Conservation (phyloP, 805 yeast genomes). For the Spathaspora passalidarum region DNA sequence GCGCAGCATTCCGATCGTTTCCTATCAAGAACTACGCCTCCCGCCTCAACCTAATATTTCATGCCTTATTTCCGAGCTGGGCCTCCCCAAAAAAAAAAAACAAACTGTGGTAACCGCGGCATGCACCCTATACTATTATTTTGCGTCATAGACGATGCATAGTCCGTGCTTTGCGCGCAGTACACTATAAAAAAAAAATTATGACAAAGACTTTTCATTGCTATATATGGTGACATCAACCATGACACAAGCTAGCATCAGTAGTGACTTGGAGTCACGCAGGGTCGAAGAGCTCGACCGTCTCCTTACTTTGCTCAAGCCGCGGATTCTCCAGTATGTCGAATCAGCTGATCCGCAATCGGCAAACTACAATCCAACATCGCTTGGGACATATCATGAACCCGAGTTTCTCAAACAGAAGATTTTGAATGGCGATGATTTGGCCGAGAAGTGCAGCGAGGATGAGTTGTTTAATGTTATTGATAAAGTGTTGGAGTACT, state of each 20-base stretch:
- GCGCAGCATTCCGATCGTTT: too few species aligned
- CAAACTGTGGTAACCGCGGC: too few species aligned
- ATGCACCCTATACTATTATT: too few species aligned
- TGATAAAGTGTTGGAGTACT: slow-evolving; percentile 57
- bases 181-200: neutral
- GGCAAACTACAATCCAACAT: slow-evolving; percentile 29
- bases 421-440: slow-evolving; percentile 25
- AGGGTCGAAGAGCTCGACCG: slow-evolving; percentile 56
- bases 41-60: too few species aligned
- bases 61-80: too few species aligned
- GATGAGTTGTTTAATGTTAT: slow-evolving; percentile 44
- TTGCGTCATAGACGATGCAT: too few species aligned
- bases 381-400: slow-evolving; percentile 50
- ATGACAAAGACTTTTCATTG: too few species aligned
- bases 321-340: slow-evolving; percentile 52
- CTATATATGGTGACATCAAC: too few species aligned
- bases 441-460: slow-evolving; percentile 30
- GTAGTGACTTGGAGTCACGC: slow-evolving; percentile 39
- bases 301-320: slow-evolving; percentile 49
- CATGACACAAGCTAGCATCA: too few species aligned
- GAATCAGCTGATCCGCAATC: slow-evolving; percentile 40
- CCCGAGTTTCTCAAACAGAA: slow-evolving; percentile 46
- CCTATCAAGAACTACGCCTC: too few species aligned
- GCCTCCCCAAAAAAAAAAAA: too few species aligned
- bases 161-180: too few species aligned